Conservation (phyloP, 2,329 filamentous ascomycete species). For the Fusarium domesticum region DNA sequence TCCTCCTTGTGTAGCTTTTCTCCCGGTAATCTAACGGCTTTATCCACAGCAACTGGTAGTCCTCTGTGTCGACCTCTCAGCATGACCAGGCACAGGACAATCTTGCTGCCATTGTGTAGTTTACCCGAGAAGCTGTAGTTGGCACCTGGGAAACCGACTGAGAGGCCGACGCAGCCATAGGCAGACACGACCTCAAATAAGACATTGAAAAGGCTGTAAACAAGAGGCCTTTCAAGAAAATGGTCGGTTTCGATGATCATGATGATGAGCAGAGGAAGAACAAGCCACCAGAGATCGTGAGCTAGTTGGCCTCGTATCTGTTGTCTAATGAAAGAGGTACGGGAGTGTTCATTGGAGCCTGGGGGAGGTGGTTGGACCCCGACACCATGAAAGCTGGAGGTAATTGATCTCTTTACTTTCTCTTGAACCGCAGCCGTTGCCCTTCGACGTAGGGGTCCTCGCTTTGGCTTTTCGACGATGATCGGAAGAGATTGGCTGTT, state of each 20-base stretch:
- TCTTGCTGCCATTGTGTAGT: conserved; percentile 54
- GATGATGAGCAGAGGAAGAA: conserved; percentile 58
- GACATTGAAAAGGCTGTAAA: conserved; percentile 59
- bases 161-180: conserved; percentile 62
- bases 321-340: conserved; percentile 49
- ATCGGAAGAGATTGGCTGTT: conserved; percentile 11
- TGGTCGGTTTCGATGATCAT: conserved; percentile 57
- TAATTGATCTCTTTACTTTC: conserved; percentile 38
- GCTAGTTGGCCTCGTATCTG: conserved; percentile 63
- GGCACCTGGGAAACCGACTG: conserved; percentile 51
- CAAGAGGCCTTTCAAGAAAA: conserved; percentile 49
- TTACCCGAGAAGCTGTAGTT: conserved; percentile 55
- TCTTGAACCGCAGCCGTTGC: conserved; percentile 32
- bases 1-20: conserved; percentile 32
- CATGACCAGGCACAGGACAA: conserved; percentile 57
- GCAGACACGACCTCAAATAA: conserved; percentile 56
- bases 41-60: conserved; percentile 54
- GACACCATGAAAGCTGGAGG: conserved; percentile 46
- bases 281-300: conserved; percentile 66
- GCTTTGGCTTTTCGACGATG: conserved; percentile 30
- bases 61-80: conserved; percentile 55
- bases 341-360: conserved; percentile 34
- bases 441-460: conserved; percentile 19
- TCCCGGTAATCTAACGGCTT: conserved; percentile 47
- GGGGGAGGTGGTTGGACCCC: conserved; percentile 33